Evolutionary conservation across 2,329 filamentous ascomycete species (phyloP).

Genomic region (Aspergillus sp.): DNA sequence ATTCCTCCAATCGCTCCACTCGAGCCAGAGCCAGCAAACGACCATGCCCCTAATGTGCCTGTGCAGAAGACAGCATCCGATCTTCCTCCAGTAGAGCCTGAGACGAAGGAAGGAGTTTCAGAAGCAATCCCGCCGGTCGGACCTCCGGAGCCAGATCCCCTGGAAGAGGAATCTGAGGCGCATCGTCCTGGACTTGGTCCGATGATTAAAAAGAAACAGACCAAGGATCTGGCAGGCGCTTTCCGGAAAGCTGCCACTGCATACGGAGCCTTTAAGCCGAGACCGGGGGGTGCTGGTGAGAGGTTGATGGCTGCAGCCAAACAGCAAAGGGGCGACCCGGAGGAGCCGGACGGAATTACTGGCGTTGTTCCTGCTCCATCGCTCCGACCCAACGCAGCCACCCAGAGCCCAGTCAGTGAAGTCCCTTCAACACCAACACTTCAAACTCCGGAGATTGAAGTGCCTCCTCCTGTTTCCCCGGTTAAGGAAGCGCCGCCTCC

Average conservation of each 20-base stretch:
- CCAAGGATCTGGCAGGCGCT: slow-evolving; percentile 62
- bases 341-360: slow-evolving; percentile 82
- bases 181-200: slow-evolving; percentile 74
- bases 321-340: slow-evolving; percentile 49
- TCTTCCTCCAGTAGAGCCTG: slow-evolving; percentile 4
- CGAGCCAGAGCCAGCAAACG: slow-evolving; percentile 8
- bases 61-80: slow-evolving; percentile 4
- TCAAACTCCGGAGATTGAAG: background rate
- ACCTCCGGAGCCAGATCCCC: slow-evolving; percentile 10
- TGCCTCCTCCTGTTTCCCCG: slow-evolving; percentile 3
- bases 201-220: slow-evolving; percentile 80
- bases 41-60: slow-evolving; percentile 17
- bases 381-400: slow-evolving; percentile 30
- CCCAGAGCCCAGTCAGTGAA: slow-evolving; percentile 19
- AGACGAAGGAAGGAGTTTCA: slow-evolving; percentile 5
- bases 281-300: slow-evolving; percentile 78
- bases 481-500: slow-evolving; percentile 9
- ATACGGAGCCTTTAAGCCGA: slow-evolving; percentile 71
- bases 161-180: slow-evolving; percentile 45
- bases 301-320: slow-evolving; percentile 56
- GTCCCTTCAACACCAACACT: background rate
- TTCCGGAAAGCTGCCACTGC: slow-evolving; percentile 76
- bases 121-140: slow-evolving; percentile 9
- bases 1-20: slow-evolving; percentile 12
- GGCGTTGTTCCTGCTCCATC: slow-evolving; percentile 75